Conservation (phyloP, 2,329 filamentous ascomycete genomes). For the Aspergillus arachidicola region DNA sequence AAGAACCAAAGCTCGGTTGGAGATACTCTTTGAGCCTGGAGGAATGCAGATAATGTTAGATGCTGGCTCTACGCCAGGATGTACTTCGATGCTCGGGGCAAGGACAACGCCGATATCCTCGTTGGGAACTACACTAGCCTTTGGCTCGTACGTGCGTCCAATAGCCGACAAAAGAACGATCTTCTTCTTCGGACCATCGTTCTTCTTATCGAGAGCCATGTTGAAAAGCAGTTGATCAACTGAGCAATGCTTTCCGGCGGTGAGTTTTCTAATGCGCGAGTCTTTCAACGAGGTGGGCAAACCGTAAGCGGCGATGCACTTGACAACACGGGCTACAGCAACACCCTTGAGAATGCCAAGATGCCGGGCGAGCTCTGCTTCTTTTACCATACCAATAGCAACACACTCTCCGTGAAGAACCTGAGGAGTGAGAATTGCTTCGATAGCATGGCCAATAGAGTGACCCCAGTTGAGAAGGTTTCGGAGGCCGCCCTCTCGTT, state of each 20-base stretch:
- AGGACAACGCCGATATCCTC: slow-evolving; percentile 79
- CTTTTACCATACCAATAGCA: slow-evolving; percentile 97
- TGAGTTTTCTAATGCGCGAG: slow-evolving; percentile 77
- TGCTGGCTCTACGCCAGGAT: slow-evolving; percentile 67
- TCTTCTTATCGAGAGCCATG: slow-evolving; percentile 99
- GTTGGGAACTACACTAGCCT: slow-evolving; percentile 88
- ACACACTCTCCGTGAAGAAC: slow-evolving; percentile 95
- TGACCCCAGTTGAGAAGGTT: slow-evolving; percentile 98
- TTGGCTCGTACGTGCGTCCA: slow-evolving; percentile 82
- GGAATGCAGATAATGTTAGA: slow-evolving; percentile 77
- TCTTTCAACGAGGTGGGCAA: slow-evolving; percentile 84
- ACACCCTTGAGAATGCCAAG: slow-evolving; percentile 82
- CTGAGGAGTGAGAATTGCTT: slow-evolving; percentile 93
- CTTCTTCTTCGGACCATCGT: slow-evolving; percentile 92
- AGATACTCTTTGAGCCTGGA: slow-evolving; percentile 96
- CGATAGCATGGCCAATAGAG: slow-evolving; percentile 95
- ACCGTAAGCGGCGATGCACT: slow-evolving; percentile 93
- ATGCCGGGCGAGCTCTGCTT: slow-evolving; percentile 89
- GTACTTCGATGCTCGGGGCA: slow-evolving; percentile 74
- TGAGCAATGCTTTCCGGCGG: slow-evolving; percentile 83
- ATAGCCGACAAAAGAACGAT: slow-evolving; percentile 90
- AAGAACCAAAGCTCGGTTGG: slow-evolving; percentile 90
- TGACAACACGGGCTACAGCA: slow-evolving; percentile 84
- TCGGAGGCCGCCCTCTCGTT: slow-evolving; percentile 88
- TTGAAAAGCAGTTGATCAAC: slow-evolving; percentile 84